These are phyloP conservation scores for Helotiales sp. DNA, from an alignment of 2,329 filamentous ascomycete species.

Conservation along the genomic window DNA sequence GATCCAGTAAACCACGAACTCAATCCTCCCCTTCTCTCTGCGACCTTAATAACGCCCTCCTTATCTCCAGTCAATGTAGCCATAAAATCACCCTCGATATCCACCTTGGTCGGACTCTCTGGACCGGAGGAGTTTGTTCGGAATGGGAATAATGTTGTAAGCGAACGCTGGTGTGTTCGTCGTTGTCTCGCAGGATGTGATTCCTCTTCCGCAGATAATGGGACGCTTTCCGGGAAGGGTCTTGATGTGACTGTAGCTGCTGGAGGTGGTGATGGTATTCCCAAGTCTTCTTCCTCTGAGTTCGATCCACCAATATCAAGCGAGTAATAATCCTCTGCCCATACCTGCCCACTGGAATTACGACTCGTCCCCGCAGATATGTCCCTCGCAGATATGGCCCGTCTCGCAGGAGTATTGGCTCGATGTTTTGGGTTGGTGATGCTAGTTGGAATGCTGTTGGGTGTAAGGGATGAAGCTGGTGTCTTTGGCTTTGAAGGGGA, in stretches of 20 bases:
- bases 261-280: constrained; percentile 20
- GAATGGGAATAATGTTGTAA: constrained; percentile 36
- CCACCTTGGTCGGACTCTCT: constrained; percentile 26
- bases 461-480: constrained; percentile 9
- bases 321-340: constrained; percentile 37
- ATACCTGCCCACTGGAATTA: constrained; percentile 37
- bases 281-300: constrained; percentile 15
- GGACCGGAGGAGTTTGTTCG: constrained; percentile 28
- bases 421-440: constrained; percentile 15
- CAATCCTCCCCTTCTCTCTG: constrained; percentile 37
- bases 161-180: constrained; percentile 34
- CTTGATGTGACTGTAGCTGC: constrained; percentile 21
- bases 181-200: constrained; percentile 22
- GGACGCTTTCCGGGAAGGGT: constrained; percentile 20
- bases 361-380: constrained; percentile 23
- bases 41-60: constrained; percentile 33
- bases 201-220: constrained; percentile 27
- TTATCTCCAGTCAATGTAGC: constrained; percentile 40
- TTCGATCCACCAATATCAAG: constrained; percentile 25
- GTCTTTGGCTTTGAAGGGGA: constrained; percentile 8
- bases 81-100: constrained; percentile 32
- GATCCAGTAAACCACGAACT: constrained; percentile 41
- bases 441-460: constrained; percentile 9
- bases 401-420: constrained; percentile 14
- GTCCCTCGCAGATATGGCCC: constrained; percentile 18